A percentile compares a stretch with the other conserved stretches of the same genome.
phyloP scores from a whole-genome alignment of 805 yeast genomes.

The Cephaloascus albidus region DNA sequence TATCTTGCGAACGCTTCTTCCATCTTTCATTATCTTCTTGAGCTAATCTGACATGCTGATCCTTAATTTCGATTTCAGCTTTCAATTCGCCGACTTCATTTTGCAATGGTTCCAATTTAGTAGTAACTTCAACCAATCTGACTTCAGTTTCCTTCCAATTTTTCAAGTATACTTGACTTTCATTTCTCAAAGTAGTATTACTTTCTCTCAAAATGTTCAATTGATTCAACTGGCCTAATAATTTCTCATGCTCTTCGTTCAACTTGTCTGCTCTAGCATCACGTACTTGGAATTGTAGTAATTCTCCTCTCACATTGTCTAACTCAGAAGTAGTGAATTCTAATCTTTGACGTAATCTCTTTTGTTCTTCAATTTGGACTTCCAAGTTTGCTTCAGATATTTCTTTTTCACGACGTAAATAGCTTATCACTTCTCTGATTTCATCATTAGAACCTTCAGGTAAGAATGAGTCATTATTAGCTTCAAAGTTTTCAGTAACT shows the following conservation, averaged over 20 bases:
- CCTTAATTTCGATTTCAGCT: constrained; percentile 35
- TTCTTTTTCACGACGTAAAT: constrained; percentile 70
- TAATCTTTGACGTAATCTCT: constrained; percentile 41
- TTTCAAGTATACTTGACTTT: constrained; percentile 21
- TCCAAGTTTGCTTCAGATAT: constrained; percentile 52
- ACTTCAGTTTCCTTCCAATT: constrained; percentile 28
- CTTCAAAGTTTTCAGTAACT: constrained; percentile 1
- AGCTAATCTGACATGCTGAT: constrained; percentile 34
- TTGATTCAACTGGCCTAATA: constrained; percentile 48
- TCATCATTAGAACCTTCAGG: constrained; percentile 7
- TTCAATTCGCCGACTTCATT: constrained; percentile 22
- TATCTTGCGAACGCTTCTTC: constrained; percentile 42
- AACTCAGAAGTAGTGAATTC: constrained; percentile 39
- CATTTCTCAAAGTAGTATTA: constrained; percentile 52
- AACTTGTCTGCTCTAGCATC: constrained; percentile 15
- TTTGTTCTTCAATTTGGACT: constrained; percentile 42
- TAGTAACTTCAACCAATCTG: constrained; percentile 18
- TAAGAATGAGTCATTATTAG: background rate
- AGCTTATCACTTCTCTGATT: constrained; percentile 43
- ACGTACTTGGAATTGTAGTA: constrained; percentile 16
- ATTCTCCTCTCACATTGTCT: constrained; percentile 39
- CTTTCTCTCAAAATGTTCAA: constrained; percentile 60
- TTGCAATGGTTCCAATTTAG: constrained; percentile 36
- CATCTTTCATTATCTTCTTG: constrained; percentile 51
- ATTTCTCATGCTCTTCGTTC: constrained; percentile 32